Percentiles rank a stretch among this genome's conserved stretches.
Conservation (phyloP, 2,329 filamentous ascomycete genomes). For the Dactylonectria estremocensis region DNA sequence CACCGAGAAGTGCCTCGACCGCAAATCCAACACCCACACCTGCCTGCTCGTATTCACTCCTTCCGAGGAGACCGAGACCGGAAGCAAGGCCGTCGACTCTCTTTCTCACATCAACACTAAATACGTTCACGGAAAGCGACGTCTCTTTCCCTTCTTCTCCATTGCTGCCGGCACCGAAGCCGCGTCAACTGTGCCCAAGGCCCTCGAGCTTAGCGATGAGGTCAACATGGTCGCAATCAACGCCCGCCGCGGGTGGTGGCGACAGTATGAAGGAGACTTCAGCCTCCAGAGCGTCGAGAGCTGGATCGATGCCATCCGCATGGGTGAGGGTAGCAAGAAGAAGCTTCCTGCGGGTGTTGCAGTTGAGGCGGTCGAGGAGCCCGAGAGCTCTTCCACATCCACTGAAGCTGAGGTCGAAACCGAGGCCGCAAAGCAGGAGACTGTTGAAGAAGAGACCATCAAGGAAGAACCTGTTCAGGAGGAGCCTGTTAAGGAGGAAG, state of each 20-base stretch:
- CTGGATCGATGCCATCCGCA: constrained; percentile 92
- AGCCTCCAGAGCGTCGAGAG: constrained; percentile 77
- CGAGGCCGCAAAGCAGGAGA: constrained; percentile 42
- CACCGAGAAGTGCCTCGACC: constrained; percentile 78
- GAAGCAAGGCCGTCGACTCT: constrained; percentile 71
- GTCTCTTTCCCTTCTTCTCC: constrained; percentile 87
- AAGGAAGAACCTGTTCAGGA: constrained; percentile 37
- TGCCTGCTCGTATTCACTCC: constrained; percentile 86
- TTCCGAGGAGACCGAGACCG: constrained; percentile 63
- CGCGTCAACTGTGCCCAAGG: constrained; percentile 59
- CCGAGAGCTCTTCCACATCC: constrained; percentile 30
- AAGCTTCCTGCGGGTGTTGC: constrained; percentile 78
- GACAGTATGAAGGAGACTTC: constrained; percentile 76
- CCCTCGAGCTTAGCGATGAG: constrained; percentile 72
- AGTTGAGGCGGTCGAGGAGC: constrained; percentile 51
- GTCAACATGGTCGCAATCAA: constrained; percentile 88
- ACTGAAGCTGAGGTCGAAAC: constrained; percentile 43
- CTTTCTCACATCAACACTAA: constrained; percentile 84
- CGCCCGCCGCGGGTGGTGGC: constrained; percentile 89
- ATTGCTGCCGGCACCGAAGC: constrained; percentile 69
- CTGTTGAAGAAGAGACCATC: no score
- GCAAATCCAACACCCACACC: constrained; percentile 83
- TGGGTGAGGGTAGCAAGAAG: constrained; percentile 88
- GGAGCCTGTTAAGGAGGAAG: constrained; percentile 43
- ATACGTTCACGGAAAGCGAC: constrained; percentile 75